phyloP scores from a whole-genome alignment of 2,329 filamentous ascomycete species.

The Fusarium neocosmosporiellum region DNA sequence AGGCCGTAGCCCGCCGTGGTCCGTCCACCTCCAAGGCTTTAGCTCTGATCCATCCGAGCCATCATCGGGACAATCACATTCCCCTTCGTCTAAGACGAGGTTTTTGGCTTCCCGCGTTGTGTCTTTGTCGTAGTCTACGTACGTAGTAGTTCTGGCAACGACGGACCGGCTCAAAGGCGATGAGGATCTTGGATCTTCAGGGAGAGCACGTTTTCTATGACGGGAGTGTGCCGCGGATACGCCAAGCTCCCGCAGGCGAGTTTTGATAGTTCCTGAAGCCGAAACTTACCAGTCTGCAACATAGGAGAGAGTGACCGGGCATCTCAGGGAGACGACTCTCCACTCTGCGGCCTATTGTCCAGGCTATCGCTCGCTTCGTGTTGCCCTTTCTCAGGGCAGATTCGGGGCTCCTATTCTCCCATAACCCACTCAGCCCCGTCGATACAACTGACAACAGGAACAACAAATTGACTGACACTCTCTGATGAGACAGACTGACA shows the following conservation, averaged over 20 bases:
- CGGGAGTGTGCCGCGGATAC: conserved; percentile 8
- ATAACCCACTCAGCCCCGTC: conserved; percentile 1
- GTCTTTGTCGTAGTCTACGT: background rate
- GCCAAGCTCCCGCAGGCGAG: conserved; percentile 24
- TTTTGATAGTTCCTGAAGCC: conserved; percentile 22
- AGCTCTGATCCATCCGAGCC: conserved; percentile 33
- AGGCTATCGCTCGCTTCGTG: background rate
- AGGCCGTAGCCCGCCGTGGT: conserved; percentile 26
- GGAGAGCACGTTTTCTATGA: conserved; percentile 29
- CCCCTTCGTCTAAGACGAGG: conserved; percentile 25
- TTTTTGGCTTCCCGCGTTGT: conserved; percentile 12
- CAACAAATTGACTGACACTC: conserved; percentile 15
- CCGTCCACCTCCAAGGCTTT: conserved; percentile 30
- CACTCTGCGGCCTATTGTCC: background rate
- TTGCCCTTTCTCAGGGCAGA: conserved; percentile 1
- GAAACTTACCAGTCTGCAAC: conserved; percentile 18
- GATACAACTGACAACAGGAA: background rate
- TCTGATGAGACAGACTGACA: conserved; percentile 29
- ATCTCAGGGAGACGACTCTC: background rate
- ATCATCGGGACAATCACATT: conserved; percentile 41
- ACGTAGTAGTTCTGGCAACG: conserved; percentile 29
- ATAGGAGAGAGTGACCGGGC: background rate
- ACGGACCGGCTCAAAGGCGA: conserved; percentile 12
- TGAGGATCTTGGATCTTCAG: conserved; percentile 27
- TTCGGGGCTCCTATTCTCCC: background rate